Conservation (phyloP, 1,284 basidiomycete genomes). For the Cerioporus squamosus region DNA sequence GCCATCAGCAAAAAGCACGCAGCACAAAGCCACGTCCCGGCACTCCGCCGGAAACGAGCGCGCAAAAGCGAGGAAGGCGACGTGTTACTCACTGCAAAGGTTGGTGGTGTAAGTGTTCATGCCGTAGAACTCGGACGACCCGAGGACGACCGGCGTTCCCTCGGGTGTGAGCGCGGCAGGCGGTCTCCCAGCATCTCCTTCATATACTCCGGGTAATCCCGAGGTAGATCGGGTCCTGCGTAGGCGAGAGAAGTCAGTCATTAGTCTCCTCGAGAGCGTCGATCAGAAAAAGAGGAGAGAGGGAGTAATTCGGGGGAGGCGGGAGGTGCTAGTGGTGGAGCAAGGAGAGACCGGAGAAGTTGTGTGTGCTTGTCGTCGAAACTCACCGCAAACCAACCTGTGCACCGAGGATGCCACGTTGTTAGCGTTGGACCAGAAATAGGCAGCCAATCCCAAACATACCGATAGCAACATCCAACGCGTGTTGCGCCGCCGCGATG, state of each 20-base stretch:
- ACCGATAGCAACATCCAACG: conserved; percentile 70
- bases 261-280: background rate
- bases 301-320: background rate
- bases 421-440: conserved; percentile 16
- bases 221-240: conserved; percentile 73
- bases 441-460: conserved; percentile 27
- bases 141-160: conserved; percentile 65
- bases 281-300: background rate
- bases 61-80: too few relatives aligned
- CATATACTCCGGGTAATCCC: conserved; percentile 73
- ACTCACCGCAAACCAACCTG: conserved; percentile 68
- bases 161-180: conserved; percentile 65
- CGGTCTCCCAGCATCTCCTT: conserved; percentile 63
- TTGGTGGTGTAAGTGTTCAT: conserved; percentile 79
- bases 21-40: too few relatives aligned
- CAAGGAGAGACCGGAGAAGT: background rate
- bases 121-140: conserved; percentile 73
- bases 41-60: too few relatives aligned
- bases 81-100: conserved; percentile 56
- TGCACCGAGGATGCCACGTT: background rate
- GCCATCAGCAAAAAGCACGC: background rate
- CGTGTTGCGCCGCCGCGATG: conserved; percentile 65
- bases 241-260: background rate
- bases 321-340: background rate
- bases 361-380: background rate